Evolutionary conservation across 2,329 filamentous ascomycete species (phyloP), one percentile per base, ranked within the genome.

Genomic region (Didymella arachidicola): DNA sequence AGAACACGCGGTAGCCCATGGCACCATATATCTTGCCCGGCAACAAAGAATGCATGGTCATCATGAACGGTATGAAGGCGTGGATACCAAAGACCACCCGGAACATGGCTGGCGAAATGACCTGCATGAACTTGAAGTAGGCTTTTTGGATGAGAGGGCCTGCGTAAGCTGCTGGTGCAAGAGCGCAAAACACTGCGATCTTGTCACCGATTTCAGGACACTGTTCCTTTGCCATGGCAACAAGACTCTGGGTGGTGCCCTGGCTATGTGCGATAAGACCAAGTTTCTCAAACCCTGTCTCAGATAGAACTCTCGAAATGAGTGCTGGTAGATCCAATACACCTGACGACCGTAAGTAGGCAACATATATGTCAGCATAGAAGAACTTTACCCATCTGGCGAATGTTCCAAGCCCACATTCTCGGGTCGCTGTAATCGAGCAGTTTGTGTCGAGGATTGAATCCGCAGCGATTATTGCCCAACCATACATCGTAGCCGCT

Each of bases 341-440:
- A 3, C 22, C 22, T 22, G 22, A 22, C 22, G 22, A 22, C 22
- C 22, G 22, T 22, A 22, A 22, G 22, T 22, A 22, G 22, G 22
- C 22, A 22, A 2, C 22, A 22, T 2, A 2, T 3, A 22, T 22
- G 3, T 22, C 3, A 22, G 22, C 22, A 22, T 22, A 22, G 22
- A 22, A 22, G 22, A 3, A 22, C 22, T 22, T 22, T 22, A 22
- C 93, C 94, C 90, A 97, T 96, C 71, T 97, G 92, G 0, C 91
- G 87, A 54, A 97, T 96, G 65, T 96, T 96, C 94, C 94, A 98
- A 39, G 89, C 87, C 94, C 94, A 97, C 91, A 97, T 96, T 29
- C 93, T 86, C 1, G 94, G 93, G 71, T 98, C 94, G 3, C 80
- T 80, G 64, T 90, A 87, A 2, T 86, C 78, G 38, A 97, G 84